A percentile compares a stretch with the other conserved stretches of the same genome.
These are phyloP conservation scores for Populus tremula DNA, from an alignment of 345 rosid species.

Conservation along the genomic window DNA sequence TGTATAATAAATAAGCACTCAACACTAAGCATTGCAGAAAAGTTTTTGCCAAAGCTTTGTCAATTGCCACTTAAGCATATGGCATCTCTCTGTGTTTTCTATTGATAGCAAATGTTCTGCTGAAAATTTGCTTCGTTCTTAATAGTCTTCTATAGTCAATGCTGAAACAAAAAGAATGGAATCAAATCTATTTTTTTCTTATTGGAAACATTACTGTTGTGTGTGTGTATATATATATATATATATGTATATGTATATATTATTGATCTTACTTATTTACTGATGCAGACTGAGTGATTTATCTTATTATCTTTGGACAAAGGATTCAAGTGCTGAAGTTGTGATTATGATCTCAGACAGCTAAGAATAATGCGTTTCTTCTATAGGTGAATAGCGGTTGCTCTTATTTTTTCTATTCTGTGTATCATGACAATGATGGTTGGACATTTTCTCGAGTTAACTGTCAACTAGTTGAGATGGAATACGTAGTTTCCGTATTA, in stretches of 20 bases:
- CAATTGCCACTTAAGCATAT: neutral
- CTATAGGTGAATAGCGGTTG: slow-evolving; percentile 10
- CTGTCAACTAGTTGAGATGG: neutral
- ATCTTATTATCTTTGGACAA: neutral
- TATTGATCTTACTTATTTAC: neutral
- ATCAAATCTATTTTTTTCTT: neutral
- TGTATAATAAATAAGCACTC: neutral
- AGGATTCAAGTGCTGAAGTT: neutral
- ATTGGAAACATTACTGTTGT: neutral
- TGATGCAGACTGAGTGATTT: slow-evolving; percentile 39
- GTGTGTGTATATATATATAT: neutral
- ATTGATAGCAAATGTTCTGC: neutral
- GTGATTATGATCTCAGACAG: slow-evolving; percentile 7
- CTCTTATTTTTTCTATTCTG: neutral
- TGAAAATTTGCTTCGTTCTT: neutral
- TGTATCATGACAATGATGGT: neutral
- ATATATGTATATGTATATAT: neutral
- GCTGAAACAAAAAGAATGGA: neutral
- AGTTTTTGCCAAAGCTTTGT: neutral
- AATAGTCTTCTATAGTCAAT: neutral
- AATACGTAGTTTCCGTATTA: neutral
- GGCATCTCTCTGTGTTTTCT: neutral
- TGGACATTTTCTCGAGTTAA: neutral
- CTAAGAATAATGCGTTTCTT: neutral
- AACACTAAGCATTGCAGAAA: neutral